These are phyloP conservation scores for Diaporthe sp. DNA, from an alignment of 2,329 filamentous ascomycete genomes.

Conservation along the genomic window DNA sequence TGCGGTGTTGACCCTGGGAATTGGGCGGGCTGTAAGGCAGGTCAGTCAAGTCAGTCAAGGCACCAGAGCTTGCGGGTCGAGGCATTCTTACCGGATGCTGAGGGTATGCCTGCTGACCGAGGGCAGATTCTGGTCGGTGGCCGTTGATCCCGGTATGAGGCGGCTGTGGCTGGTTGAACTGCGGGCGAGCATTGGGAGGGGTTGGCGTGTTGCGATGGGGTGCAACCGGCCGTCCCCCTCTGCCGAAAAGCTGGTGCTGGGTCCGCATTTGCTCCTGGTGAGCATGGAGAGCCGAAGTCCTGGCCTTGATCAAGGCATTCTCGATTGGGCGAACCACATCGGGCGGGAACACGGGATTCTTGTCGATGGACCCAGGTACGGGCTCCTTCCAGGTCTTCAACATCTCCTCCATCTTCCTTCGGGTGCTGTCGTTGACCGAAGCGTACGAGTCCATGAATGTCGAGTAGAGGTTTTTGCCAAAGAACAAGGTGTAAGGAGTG, in stretches of 20 bases:
- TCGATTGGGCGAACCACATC: slow-evolving; percentile 93
- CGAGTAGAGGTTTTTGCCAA: slow-evolving; percentile 89
- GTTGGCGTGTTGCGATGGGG: slow-evolving; percentile 80
- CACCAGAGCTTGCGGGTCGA: neutral
- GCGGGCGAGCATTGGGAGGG: slow-evolving; percentile 66
- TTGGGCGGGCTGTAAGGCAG: slow-evolving; percentile 36
- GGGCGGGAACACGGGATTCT: slow-evolving; percentile 88
- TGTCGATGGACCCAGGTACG: slow-evolving; percentile 91
- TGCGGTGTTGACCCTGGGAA: slow-evolving; percentile 44
- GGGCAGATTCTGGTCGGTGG: slow-evolving; percentile 33
- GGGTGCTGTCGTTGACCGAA: slow-evolving; percentile 83
- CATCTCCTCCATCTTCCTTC: slow-evolving; percentile 96
- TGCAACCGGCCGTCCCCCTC: slow-evolving; percentile 55
- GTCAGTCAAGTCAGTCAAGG: slow-evolving; percentile 37
- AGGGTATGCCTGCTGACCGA: slow-evolving; percentile 39
- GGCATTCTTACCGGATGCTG: slow-evolving; percentile 36
- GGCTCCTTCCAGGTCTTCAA: slow-evolving; percentile 98
- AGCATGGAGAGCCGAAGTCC: slow-evolving; percentile 68
- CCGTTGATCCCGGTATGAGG: slow-evolving; percentile 50
- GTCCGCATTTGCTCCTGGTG: slow-evolving; percentile 65
- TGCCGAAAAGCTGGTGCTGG: slow-evolving; percentile 65
- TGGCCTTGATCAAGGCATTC: slow-evolving; percentile 89
- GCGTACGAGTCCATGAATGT: slow-evolving; percentile 98
- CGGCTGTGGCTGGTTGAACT: slow-evolving; percentile 45
- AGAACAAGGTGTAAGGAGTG: slow-evolving; percentile 95